Conservation (phyloP, 495 filamentous ascomycete genomes). For the Talaromyces trachyspermus region DNA sequence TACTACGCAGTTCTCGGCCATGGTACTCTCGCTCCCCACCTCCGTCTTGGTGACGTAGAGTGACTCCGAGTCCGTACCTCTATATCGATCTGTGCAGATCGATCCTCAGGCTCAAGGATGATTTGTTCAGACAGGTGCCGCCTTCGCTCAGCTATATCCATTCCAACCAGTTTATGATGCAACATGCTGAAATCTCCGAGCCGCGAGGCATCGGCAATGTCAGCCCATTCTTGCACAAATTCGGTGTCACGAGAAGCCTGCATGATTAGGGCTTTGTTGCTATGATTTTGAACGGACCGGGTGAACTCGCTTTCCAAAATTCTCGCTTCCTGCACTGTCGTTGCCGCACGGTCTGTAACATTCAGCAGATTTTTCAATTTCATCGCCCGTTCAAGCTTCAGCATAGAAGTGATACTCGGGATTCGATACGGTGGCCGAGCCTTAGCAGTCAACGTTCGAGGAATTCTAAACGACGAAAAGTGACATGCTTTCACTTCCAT, state of each 20-base stretch:
- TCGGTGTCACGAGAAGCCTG: background rate
- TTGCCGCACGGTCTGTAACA: background rate
- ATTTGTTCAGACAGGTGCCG: background rate
- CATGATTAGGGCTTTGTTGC: background rate
- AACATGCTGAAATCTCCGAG: background rate
- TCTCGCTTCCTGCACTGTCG: background rate
- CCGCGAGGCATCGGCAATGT: background rate
- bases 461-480: background rate
- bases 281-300: background rate
- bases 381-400: conserved; percentile 3
- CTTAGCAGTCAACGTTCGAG: background rate
- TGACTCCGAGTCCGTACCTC: background rate
- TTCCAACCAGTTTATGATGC: conserved; percentile 1
- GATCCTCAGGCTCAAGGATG: background rate
- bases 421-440: background rate
- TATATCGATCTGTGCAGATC: background rate
- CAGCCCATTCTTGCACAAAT: background rate
- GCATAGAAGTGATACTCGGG: background rate
- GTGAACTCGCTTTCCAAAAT: background rate
- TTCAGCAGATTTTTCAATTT: background rate
- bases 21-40: background rate
- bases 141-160: background rate
- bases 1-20: background rate
- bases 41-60: background rate
- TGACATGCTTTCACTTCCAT: conserved; percentile 1